Base-by-base conservation (phyloP, 2,329 filamentous ascomycete genomes). In the Gaeumannomyces sp. region DNA sequence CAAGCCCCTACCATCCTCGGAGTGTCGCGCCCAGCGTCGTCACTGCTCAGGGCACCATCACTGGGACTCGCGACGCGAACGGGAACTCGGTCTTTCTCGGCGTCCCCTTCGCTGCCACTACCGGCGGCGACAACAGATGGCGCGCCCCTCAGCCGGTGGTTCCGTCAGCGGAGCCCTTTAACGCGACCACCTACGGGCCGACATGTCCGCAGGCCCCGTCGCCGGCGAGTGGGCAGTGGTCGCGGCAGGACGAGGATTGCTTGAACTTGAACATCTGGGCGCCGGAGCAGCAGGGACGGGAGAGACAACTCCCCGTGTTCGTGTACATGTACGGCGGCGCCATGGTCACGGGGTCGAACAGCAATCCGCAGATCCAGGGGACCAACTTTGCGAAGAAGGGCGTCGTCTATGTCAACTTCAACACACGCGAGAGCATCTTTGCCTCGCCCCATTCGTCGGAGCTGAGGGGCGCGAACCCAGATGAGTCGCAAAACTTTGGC, bases 401-500 rank as follows among this genome's bases (percentile, higher is more conserved):
- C 5, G 38, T 62, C 60, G 14, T 56, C 27, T 62, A 62, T 27
- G 60, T 62, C 25, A 62, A 62, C 16, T 62, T 62, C 25, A 62
- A 62, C 60, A 62, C 60, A 2, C 38, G 60, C 27, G 60, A 56
- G 60, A 62, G 60, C 38, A 62, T 62, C 27, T 62, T 62, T 62
- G 60, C 60, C 38, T 62, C 60, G 38, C 60, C 38, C 3, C 25
- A 62, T 50, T 62, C 60, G 16, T 62, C 60, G 7, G 38, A 56
- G 38, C 60, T 53, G n/a, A 4, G n/a, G 5, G 33, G 25, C 28
- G 38, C 60, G 8, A 62, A 28, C n/a, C 60, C 60, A 3, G 38
- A 62, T 14, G 60, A 62, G 60, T 38, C 60, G 35, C 60, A 62
- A 45, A 62, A 62, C 35, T 62, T 62, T 31, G n/a, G 60, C 60